phyloP scores from a whole-genome alignment of 495 filamentous ascomycete species.

The Chlorociboria aeruginascens region DNA sequence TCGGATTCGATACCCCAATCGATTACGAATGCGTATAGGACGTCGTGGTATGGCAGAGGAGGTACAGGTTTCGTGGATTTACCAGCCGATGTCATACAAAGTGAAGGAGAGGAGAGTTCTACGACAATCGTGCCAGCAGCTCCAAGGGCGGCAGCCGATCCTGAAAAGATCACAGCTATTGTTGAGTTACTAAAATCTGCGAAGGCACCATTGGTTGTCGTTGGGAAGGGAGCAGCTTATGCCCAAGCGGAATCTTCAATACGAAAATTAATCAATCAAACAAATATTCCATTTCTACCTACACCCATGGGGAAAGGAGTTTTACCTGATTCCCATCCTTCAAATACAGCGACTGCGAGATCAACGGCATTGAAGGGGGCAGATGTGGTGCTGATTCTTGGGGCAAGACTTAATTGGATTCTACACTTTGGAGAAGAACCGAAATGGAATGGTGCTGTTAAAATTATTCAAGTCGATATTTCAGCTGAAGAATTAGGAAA shows the following conservation, averaged over 20 bases:
- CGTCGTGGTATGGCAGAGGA: constrained; percentile 44
- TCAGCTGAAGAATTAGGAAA: constrained; percentile 43
- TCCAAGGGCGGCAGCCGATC: constrained; percentile 33
- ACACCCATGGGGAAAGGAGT: constrained; percentile 57
- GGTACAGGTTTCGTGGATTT: constrained; percentile 49
- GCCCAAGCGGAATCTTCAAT: constrained; percentile 39
- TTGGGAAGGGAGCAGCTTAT: constrained; percentile 54
- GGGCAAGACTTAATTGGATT: constrained; percentile 55
- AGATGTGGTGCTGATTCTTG: constrained; percentile 48
- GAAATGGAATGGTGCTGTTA: constrained; percentile 41
- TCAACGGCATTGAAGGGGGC: constrained; percentile 44
- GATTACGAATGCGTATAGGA: constrained; percentile 42
- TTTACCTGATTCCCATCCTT: constrained; percentile 41
- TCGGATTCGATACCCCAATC: constrained; percentile 37
- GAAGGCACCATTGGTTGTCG: constrained; percentile 41
- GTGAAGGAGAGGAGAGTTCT: constrained; percentile 16
- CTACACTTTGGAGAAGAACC: constrained; percentile 48
- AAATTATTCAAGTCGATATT: constrained; percentile 50
- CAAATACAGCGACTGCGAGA: constrained; percentile 44
- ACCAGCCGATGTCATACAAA: constrained; percentile 50
- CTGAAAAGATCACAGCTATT: constrained; percentile 30
- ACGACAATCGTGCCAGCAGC: constrained; percentile 22
- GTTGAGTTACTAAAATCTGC: constrained; percentile 36
- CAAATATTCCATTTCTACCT: constrained; percentile 46
- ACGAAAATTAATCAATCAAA: constrained; percentile 34